Conservation (phyloP, 805 yeast genomes). For the Myxozyma vanderwaltii region DNA sequence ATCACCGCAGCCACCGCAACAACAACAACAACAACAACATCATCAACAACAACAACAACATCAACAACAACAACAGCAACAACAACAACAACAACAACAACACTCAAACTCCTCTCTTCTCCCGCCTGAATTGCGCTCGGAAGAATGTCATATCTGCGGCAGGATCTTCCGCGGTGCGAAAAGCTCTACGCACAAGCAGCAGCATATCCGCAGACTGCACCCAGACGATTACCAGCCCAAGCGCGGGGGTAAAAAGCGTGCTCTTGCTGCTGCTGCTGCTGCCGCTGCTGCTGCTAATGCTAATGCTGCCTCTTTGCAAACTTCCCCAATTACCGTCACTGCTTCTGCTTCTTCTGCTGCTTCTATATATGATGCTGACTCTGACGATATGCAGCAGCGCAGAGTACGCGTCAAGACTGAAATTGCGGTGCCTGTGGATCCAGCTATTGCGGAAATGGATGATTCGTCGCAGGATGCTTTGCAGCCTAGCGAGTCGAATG, state of each 20-base stretch:
- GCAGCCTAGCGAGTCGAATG: slow-evolving; percentile 22
- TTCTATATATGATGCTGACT: neutral
- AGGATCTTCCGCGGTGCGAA: slow-evolving; percentile 52
- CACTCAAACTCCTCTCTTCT: neutral
- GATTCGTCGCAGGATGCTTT: neutral
- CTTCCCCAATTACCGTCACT: slow-evolving; percentile 13
- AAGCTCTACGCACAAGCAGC: slow-evolving; percentile 52
- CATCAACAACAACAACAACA: slow-evolving; percentile 9
- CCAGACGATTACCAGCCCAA: slow-evolving; percentile 51
- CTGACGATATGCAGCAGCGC: neutral
- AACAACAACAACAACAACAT: slow-evolving; percentile 2
- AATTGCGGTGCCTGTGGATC: slow-evolving; percentile 8
- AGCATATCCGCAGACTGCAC: slow-evolving; percentile 51
- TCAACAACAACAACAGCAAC: slow-evolving; percentile 22
- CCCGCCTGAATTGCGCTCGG: slow-evolving; percentile 38
- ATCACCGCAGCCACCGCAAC: neutral
- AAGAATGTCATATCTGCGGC: slow-evolving; percentile 49
- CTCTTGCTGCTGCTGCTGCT: slow-evolving; percentile 23
- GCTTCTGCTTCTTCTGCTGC: slow-evolving; percentile 15
- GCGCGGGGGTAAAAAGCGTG: slow-evolving; percentile 49
- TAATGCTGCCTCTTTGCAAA: neutral
- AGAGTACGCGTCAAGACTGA: slow-evolving; percentile 12
- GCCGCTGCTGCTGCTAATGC: slow-evolving; percentile 8
- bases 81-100: slow-evolving; percentile 15
- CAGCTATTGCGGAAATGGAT: neutral